phyloP scores from a whole-genome alignment of 2,329 filamentous ascomycete genomes.

The Rasamsonia emersonii region DNA sequence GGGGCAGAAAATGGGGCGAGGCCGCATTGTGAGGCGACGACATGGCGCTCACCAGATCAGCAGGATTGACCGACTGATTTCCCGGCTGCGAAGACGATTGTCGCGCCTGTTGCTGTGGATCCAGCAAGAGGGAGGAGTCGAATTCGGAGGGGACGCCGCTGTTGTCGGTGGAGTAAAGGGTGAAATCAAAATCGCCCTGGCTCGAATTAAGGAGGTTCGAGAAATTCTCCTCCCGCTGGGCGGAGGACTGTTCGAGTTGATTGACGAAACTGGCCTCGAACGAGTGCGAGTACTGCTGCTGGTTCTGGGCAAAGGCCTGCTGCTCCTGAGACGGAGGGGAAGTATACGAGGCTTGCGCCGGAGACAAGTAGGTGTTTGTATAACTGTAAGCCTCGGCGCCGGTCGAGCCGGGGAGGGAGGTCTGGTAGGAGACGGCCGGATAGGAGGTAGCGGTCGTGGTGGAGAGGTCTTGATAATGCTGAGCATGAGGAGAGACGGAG shows the following conservation, averaged over 20 bases:
- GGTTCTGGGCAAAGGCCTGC: slow-evolving; percentile 25
- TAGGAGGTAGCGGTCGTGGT: slow-evolving; percentile 22
- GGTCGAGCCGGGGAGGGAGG: slow-evolving; percentile 16
- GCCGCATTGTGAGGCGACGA: slow-evolving; percentile 42
- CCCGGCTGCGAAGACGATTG: slow-evolving; percentile 17
- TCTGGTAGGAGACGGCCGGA: slow-evolving; percentile 24
- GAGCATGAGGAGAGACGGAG: slow-evolving; percentile 31
- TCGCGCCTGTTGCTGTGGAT: slow-evolving; percentile 30
- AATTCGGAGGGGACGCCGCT: slow-evolving; percentile 25
- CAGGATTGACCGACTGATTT: slow-evolving; percentile 38
- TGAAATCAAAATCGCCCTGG: slow-evolving; percentile 29
- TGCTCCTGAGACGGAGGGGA: slow-evolving; percentile 20
- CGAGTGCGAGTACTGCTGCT: slow-evolving; percentile 25
- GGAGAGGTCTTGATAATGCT: slow-evolving; percentile 28
- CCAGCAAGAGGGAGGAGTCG: slow-evolving; percentile 30
- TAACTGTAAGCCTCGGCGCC: slow-evolving; percentile 29
- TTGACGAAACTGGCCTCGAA: slow-evolving; percentile 29
- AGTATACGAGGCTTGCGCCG: slow-evolving; percentile 20
- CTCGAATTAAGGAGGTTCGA: slow-evolving; percentile 33
- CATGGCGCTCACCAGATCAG: slow-evolving; percentile 38
- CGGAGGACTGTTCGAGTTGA: slow-evolving; percentile 26
- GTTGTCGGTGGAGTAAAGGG: slow-evolving; percentile 27
- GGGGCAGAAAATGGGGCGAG: slow-evolving; percentile 50
- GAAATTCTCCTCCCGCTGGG: slow-evolving; percentile 27
- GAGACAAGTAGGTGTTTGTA: slow-evolving; percentile 26